Percentiles rank a stretch among this genome's conserved stretches.
Conservation (phyloP, 805 yeast genomes). For the Teunomyces gatunensis region DNA sequence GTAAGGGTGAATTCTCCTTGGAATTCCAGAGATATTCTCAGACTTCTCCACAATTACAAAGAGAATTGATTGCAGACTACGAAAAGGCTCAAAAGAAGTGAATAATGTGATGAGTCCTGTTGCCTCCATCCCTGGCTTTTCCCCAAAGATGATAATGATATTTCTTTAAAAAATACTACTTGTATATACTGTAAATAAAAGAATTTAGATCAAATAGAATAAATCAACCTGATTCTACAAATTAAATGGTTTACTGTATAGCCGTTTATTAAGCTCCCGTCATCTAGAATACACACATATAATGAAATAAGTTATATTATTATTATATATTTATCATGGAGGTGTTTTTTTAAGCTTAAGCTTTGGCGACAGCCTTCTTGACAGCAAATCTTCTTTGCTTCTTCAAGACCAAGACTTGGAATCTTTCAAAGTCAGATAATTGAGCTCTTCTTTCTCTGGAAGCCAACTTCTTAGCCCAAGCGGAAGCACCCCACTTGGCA, state of each 20-base stretch:
- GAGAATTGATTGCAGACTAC: constrained; percentile 81
- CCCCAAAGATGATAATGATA: not conserved
- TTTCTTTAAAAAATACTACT: not conserved
- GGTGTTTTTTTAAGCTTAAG: constrained; percentile 44
- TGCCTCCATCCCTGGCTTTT: not conserved
- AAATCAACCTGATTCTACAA: not conserved
- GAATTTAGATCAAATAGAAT: not conserved
- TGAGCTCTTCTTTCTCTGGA: constrained; percentile 90
- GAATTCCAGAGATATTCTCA: constrained; percentile 94
- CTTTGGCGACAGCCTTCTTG: constrained; percentile 96
- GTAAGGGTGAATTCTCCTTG: constrained; percentile 96
- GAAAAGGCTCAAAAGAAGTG: constrained; percentile 28
- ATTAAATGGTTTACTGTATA: not conserved
- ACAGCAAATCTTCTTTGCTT: constrained; percentile 96
- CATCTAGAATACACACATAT: constrained; percentile 26
- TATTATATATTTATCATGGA: constrained; percentile 10
- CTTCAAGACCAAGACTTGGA: constrained; percentile 97
- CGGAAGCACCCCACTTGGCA: constrained; percentile 86
- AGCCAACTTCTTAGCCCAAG: constrained; percentile 99
- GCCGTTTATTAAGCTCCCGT: constrained; percentile 3
- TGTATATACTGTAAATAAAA: constrained; percentile 3
- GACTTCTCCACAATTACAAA: constrained; percentile 86
- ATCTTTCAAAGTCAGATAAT: constrained; percentile 97
- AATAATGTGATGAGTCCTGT: not conserved
- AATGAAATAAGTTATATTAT: constrained; percentile 11